Base-by-base conservation (phyloP, 306 rosid genomes). In the Prunus dulcis region DNA sequence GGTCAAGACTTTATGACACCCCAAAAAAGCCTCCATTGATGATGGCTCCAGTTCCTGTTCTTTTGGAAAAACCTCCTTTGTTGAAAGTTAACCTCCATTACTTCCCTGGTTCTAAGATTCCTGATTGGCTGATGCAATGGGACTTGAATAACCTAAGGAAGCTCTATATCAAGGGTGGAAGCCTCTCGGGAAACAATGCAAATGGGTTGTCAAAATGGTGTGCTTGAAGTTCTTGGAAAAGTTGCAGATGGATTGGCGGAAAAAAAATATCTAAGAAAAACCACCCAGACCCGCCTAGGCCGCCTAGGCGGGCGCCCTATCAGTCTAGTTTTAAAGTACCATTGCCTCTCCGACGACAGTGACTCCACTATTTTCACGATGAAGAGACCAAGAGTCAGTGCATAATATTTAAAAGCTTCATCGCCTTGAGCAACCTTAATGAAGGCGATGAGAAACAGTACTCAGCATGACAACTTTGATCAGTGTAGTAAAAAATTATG, bases 261-360 rank as follows among this genome's bases (percentile, higher is more conserved):
- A 32, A 32, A 32, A 0, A 32, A 32, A 32, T 4, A 32, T 32
- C 38, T 32, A 32, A 32, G 6, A 32, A 32, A 32, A 32, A 32
- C 38, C 38, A 32, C 38, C 38, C 38, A 32, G 38, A 32, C 38
- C 38, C 38, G 34, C 34, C 34, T 30, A 30, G 34, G 34, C 5
- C 5, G 5, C n/a, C n/a, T n/a, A n/a, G n/a, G n/a, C n/a, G n/a
- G 83, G 41, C 73, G 83, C 23, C 79, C 83, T 12, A 73, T 73
- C 10, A 79, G 43, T 30, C 74, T 75, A 27, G 64, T 73, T 67
- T 28, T 66, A 17, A 73, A 79, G 69, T 2, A 27, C 79, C 74
- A 73, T 66, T 79, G 83, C 74, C 83, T 79, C 69, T 73, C 83
- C 5, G 79, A 32, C 41, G 8, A 79, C 17, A 79, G 32, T 47